phyloP scores from a whole-genome alignment of 306 rosid genomes.

The Quercus bicolor region DNA sequence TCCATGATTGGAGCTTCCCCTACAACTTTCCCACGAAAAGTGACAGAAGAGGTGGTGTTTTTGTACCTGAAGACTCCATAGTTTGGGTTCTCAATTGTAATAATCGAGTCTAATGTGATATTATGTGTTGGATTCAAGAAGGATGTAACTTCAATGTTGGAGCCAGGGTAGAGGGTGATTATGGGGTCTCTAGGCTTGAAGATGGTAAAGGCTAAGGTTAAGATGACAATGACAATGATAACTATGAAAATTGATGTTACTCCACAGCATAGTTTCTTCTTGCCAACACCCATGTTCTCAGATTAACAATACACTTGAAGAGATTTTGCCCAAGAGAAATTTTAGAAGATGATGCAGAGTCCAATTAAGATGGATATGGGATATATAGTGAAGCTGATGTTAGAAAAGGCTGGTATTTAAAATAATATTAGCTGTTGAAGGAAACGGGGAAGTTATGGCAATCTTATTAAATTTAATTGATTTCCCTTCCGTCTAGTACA shows the following conservation, averaged over 20 bases:
- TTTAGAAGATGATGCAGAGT: background rate
- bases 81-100: slow-evolving; percentile 39
- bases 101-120: slow-evolving; percentile 25
- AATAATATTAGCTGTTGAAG: slow-evolving; percentile 5
- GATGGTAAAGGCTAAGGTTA: slow-evolving; percentile 32
- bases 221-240: slow-evolving; percentile 7
- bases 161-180: slow-evolving; percentile 20
- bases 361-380: too few species aligned
- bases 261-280: slow-evolving; percentile 25
- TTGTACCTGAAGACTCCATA: slow-evolving; percentile 26
- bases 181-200: slow-evolving; percentile 41
- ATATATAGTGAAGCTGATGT: background rate
- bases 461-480: background rate
- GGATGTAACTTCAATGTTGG: slow-evolving; percentile 3
- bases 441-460: background rate
- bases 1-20: slow-evolving; percentile 19
- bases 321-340: background rate
- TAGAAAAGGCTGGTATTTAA: background rate
- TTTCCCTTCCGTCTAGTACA: background rate
- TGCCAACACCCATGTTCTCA: slow-evolving; percentile 12
- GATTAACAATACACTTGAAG: background rate
- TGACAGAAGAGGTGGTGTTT: slow-evolving; percentile 18
- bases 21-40: slow-evolving; percentile 9
- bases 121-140: background rate
- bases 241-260: slow-evolving; percentile 20